A percentile compares a stretch with the other conserved stretches of the same genome.
phyloP scores from a whole-genome alignment of 169 alveolate genomes.

The Eimeria brunetti region DNA sequence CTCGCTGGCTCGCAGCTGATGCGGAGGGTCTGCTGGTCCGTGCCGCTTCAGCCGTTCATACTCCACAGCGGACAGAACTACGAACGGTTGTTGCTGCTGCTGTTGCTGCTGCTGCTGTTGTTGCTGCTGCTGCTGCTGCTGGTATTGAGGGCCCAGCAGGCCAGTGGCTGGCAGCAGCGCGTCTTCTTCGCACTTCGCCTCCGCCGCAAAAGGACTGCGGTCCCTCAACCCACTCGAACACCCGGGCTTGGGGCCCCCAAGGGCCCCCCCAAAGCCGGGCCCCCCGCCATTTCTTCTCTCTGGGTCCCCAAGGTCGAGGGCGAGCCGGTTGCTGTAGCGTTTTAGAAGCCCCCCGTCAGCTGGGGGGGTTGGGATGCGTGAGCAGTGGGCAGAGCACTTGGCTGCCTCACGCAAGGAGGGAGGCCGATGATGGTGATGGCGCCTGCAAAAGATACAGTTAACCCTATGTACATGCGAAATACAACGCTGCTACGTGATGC shows the following conservation, averaged over 20 bases:
- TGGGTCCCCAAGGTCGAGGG: neutral
- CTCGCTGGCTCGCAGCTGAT: neutral
- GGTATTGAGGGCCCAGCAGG: too few relatives aligned
- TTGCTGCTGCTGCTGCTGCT: neutral
- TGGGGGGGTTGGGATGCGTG: neutral
- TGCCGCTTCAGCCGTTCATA: slow-evolving; percentile 14
- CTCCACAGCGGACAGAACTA: slow-evolving; percentile 12
- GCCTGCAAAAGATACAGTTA: neutral
- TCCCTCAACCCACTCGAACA: neutral
- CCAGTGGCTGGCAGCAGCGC: slow-evolving; percentile 4
- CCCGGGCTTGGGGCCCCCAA: neutral
- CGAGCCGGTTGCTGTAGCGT: neutral
- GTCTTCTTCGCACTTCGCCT: slow-evolving; percentile 11
- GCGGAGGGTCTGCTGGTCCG: neutral
- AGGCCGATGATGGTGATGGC: neutral
- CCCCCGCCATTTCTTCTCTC: neutral
- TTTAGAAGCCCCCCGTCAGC: neutral
- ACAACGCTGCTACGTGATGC: neutral
- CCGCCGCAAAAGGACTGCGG: slow-evolving; percentile 25
- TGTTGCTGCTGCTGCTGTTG: slow-evolving; percentile 43
- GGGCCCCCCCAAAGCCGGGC: neutral
- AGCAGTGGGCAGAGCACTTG: neutral
- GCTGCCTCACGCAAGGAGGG: neutral
- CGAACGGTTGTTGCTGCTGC: slow-evolving; percentile 18
- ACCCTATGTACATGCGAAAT: neutral